Evolutionary conservation across 1,284 basidiomycete genomes (phyloP).

Genomic region (Leccinum pachyderme): DNA sequence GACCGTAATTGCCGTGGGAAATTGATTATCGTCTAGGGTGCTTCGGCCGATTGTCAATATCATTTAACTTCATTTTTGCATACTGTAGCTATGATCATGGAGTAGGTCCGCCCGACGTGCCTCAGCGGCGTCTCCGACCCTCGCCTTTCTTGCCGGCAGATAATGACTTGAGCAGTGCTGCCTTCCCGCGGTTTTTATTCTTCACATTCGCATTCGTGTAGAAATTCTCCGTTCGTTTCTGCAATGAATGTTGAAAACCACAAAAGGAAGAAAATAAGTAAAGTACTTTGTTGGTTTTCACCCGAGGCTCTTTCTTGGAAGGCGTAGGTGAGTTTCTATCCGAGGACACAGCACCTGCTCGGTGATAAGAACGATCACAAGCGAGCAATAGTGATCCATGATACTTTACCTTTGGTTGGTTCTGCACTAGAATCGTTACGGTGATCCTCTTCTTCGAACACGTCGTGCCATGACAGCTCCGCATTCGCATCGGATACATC

Average conservation of each 20-base stretch:
- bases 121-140: slow-evolving; percentile 38
- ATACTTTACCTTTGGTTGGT: slow-evolving; percentile 25
- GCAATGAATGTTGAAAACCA: slow-evolving; percentile 20
- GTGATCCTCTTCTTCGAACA: slow-evolving; percentile 48
- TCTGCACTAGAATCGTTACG: slow-evolving; percentile 26
- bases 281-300: slow-evolving; percentile 85
- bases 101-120: background rate
- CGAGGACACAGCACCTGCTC: slow-evolving; percentile 27
- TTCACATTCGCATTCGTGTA: slow-evolving; percentile 87
- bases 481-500: slow-evolving; percentile 37
- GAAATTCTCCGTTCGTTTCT: slow-evolving; percentile 92
- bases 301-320: slow-evolving; percentile 64
- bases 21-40: slow-evolving; percentile 28
- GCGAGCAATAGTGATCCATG: background rate
- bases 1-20: slow-evolving; percentile 29
- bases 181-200: slow-evolving; percentile 76
- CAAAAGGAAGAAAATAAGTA: slow-evolving; percentile 1
- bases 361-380: slow-evolving; percentile 4
- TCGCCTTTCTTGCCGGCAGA: slow-evolving; percentile 48
- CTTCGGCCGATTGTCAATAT: background rate
- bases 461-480: slow-evolving; percentile 64
- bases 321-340: slow-evolving; percentile 36
- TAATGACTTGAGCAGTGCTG: slow-evolving; percentile 53
- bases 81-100: background rate
- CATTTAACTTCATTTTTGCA: background rate